Base-by-base conservation (phyloP, 306 rosid species). In the Cyclanthera cordifolia region DNA sequence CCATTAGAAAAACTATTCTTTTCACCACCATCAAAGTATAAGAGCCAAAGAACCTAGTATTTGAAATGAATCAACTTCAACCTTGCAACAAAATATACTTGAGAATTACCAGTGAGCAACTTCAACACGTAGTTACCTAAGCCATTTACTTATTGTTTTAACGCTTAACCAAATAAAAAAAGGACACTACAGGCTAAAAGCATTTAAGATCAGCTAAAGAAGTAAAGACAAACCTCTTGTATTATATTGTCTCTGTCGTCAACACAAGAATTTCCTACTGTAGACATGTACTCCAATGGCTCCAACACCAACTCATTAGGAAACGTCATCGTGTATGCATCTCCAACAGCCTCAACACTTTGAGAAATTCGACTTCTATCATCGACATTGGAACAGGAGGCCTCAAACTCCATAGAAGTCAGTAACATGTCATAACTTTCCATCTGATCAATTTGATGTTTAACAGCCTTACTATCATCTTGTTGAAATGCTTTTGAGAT, bases 161-260 rank as follows among this genome's bases (percentile, higher is more conserved):
- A 59, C 15, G 8, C n/a, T n/a, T 34, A 8, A 59, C 34, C 47
- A 32, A 23, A 61, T 61, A 37, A 61, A 61, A 30, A 16, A 39
- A 17, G 46, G 15, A 39, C 17, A 61, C 30, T 11, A 15, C 16
- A 39, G 17, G n/a, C 48, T n/a, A 60, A 37, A 11, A 37, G 43
- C 43, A 37, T 37, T 37, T 37, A 37, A 37, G 43, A 37, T 37
- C 30, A 72, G 55, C 47, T 41, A 70, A 66, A 58, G 71, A 54
- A 41, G 20, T 65, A 64, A 81, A 77, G 77, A 67, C 82, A 56
- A 72, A 85, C 95, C 95, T 89, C 85, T 57, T 74, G 80, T 63
- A 73, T 37, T 73, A 70, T 75, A 52, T 32, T 79, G 72, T 84
- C 80, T 57, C 48, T 75, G 66, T 65, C 83, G 70, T 68, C 73